Percentiles rank a stretch among this genome's conserved stretches.
Evolutionary conservation across 306 rosid genomes (phyloP).

Genomic region (Luffa acutangula): DNA sequence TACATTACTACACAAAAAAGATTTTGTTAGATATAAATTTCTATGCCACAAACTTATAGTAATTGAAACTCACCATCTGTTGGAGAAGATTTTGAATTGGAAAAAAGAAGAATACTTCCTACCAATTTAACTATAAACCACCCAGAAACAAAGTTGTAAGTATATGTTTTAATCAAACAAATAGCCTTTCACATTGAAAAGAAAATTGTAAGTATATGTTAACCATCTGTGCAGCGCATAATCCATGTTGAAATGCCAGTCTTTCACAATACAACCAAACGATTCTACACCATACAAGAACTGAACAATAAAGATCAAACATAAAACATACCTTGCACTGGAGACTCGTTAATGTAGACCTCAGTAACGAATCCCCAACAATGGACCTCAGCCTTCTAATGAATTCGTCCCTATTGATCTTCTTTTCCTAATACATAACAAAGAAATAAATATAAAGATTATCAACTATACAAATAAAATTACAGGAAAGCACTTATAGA

Average conservation of each 20-base stretch:
- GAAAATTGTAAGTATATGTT: neutral
- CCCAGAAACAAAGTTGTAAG: no score
- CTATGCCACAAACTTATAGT: no score
- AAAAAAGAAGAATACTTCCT: no score
- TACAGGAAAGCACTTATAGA: neutral
- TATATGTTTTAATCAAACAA: neutral
- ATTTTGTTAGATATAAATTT: no score
- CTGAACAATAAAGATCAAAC: neutral
- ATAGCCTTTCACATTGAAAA: neutral
- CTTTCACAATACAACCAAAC: neutral
- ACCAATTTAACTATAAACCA: no score
- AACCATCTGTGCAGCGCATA: neutral
- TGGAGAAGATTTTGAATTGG: no score
- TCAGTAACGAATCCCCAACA: constrained; percentile 70
- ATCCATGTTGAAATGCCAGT: neutral
- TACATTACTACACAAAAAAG: no score
- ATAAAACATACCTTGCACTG: constrained; percentile 35
- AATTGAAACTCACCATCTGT: no score
- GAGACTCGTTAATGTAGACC: constrained; percentile 41
- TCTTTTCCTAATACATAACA: constrained; percentile 39
- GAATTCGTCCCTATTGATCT: constrained; percentile 54
- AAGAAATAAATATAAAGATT: constrained; percentile 10
- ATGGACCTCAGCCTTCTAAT: constrained; percentile 52
- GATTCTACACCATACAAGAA: neutral
- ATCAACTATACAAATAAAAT: no score